Conservation (phyloP, 495 filamentous ascomycete genomes). For the Pyronema domesticum region DNA sequence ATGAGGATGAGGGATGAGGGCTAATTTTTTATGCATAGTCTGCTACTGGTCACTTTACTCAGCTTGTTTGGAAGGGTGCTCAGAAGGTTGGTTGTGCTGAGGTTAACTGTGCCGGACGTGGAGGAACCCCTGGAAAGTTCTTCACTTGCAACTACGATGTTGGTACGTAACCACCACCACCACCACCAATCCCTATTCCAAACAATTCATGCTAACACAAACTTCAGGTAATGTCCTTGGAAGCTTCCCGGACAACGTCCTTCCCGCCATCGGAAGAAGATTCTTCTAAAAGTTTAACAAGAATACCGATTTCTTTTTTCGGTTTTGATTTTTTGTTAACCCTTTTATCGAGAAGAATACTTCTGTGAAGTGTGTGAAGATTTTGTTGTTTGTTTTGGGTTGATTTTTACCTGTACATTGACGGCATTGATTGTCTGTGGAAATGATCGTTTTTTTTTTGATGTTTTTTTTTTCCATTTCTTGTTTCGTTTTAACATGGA, state of each 20-base stretch:
- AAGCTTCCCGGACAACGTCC: slow-evolving; percentile 47
- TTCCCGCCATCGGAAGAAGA: neutral
- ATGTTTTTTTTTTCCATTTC: too few species aligned
- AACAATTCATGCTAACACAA: slow-evolving; percentile 15
- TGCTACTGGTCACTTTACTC: slow-evolving; percentile 57
- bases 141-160: slow-evolving; percentile 67
- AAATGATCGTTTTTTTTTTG: too few species aligned
- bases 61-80: slow-evolving; percentile 69
- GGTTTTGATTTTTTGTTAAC: too few species aligned
- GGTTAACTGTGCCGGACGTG: slow-evolving; percentile 31
- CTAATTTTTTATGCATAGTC: neutral
- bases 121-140: slow-evolving; percentile 24
- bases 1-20: neutral
- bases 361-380: too few species aligned
- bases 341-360: too few species aligned
- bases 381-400: too few species aligned
- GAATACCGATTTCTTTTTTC: too few species aligned
- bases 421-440: too few species aligned
- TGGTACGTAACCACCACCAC: slow-evolving; percentile 32
- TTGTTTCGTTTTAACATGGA: too few species aligned
- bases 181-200: neutral
- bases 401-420: too few species aligned
- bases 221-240: slow-evolving; percentile 47
- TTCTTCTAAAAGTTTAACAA: too few species aligned
- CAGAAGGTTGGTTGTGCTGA: slow-evolving; percentile 57